A percentile compares a stretch with the other conserved stretches of the same genome.
Conservation (phyloP, 257 asterid genomes). For the Solanum chiquidenum region DNA sequence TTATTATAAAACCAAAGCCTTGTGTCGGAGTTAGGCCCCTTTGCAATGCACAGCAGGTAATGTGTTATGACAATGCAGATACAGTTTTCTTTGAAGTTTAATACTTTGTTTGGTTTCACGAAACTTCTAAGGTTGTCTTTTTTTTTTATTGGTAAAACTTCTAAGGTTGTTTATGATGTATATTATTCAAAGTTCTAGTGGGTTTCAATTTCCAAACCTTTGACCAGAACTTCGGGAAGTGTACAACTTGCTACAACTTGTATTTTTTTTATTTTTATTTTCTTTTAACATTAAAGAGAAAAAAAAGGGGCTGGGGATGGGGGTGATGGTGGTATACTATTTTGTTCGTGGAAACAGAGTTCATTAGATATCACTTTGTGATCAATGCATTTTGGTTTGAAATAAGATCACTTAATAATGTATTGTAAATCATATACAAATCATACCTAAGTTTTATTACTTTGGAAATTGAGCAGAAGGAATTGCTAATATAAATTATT, state of each 20-base stretch:
- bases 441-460: background rate
- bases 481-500: background rate
- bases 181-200: background rate
- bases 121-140: background rate
- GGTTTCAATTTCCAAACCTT: background rate
- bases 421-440: background rate
- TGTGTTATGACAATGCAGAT: background rate
- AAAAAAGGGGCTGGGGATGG: background rate
- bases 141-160: background rate
- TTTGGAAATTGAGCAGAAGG: background rate
- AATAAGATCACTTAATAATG: background rate
- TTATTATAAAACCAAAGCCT: constrained; percentile 75
- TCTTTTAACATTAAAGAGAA: background rate
- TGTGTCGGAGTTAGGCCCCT: constrained; percentile 78
- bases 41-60: constrained; percentile 83
- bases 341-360: background rate
- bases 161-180: background rate
- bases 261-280: too few relatives aligned
- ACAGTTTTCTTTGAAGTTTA: background rate
- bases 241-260: background rate
- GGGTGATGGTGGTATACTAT: background rate
- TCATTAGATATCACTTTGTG: background rate
- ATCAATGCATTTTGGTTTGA: background rate
- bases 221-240: background rate
- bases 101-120: background rate